A percentile compares a stretch with the other conserved stretches of the same genome.
These are phyloP conservation scores for Diplodia scrobiculata DNA, from an alignment of 2,329 filamentous ascomycete genomes.

Conservation along the genomic window DNA sequence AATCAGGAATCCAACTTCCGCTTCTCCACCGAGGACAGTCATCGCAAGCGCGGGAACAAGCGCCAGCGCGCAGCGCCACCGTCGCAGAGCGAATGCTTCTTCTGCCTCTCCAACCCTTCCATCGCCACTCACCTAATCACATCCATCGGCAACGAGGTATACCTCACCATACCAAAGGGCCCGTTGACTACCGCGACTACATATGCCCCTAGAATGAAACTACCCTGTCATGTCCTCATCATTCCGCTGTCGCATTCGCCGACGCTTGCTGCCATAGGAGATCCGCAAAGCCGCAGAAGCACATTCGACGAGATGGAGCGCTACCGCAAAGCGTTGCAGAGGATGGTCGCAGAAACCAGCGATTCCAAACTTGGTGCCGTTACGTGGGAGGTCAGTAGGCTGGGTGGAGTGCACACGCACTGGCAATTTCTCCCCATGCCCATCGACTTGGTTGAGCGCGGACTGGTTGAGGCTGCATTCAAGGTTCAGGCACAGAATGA, in stretches of 20 bases:
- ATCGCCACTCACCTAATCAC: constrained; percentile 85
- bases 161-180: constrained; percentile 89
- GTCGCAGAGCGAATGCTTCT: constrained; percentile 79
- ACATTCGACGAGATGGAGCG: constrained; percentile 79
- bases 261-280: constrained; percentile 68
- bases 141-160: constrained; percentile 82
- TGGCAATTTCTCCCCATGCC: constrained; percentile 90
- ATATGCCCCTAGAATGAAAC: constrained; percentile 67
- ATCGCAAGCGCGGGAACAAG: constrained; percentile 46
- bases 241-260: constrained; percentile 83
- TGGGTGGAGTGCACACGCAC: constrained; percentile 79
- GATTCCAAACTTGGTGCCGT: constrained; percentile 71
- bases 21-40: constrained; percentile 42
- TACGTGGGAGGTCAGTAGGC: constrained; percentile 88
- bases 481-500: constrained; percentile 82
- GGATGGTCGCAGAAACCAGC: constrained; percentile 77
- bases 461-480: constrained; percentile 85
- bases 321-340: constrained; percentile 75
- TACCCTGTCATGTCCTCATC: constrained; percentile 86
- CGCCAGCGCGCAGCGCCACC: constrained; percentile 44
- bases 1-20: constrained; percentile 40
- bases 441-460: constrained; percentile 65
- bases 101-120: constrained; percentile 87
- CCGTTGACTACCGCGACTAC: constrained; percentile 73
- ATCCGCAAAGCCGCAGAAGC: constrained; percentile 57